Conservation (phyloP, 1,284 basidiomycete species). For the Cutaneotrichosporon sp. region DNA sequence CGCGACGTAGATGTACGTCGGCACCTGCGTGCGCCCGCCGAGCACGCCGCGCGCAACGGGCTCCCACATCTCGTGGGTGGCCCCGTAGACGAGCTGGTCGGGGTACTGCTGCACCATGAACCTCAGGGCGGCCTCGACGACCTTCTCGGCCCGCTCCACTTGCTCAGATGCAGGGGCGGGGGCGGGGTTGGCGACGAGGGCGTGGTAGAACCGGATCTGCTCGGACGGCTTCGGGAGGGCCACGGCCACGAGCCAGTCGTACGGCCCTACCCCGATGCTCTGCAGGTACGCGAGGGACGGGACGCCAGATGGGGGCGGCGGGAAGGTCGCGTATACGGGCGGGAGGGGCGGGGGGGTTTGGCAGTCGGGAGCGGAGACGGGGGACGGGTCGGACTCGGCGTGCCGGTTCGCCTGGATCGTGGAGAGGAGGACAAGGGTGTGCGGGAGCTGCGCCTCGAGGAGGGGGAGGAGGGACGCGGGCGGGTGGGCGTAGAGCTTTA, state of each 20-base stretch:
- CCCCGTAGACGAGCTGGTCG: conserved; percentile 6
- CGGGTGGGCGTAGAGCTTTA: conserved; percentile 23
- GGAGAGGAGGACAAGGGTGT: conserved; percentile 18
- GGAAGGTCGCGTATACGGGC: conserved; percentile 17
- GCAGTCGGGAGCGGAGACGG: neutral
- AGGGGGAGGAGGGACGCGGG: conserved; percentile 24
- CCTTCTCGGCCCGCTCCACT: conserved; percentile 3
- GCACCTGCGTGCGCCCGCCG: neutral
- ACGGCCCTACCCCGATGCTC: neutral
- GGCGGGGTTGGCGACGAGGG: conserved; percentile 11
- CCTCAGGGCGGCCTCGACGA: conserved; percentile 7
- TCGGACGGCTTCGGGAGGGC: conserved; percentile 23
- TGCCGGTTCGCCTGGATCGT: conserved; percentile 18
- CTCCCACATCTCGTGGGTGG: conserved; percentile 17
- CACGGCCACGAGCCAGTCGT: conserved; percentile 25
- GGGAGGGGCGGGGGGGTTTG: neutral
- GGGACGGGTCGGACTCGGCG: neutral
- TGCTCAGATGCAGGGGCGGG: no score
- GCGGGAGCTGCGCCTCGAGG: conserved; percentile 26
- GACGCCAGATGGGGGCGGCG: conserved; percentile 1
- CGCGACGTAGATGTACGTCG: conserved; percentile 6
- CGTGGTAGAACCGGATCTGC: conserved; percentile 32
- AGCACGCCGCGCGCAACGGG: neutral
- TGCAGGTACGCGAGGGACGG: neutral
- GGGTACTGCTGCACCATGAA: conserved; percentile 6